Base-by-base conservation (phyloP, 2,329 filamentous ascomycete genomes). In the Neospermospora avenae region DNA sequence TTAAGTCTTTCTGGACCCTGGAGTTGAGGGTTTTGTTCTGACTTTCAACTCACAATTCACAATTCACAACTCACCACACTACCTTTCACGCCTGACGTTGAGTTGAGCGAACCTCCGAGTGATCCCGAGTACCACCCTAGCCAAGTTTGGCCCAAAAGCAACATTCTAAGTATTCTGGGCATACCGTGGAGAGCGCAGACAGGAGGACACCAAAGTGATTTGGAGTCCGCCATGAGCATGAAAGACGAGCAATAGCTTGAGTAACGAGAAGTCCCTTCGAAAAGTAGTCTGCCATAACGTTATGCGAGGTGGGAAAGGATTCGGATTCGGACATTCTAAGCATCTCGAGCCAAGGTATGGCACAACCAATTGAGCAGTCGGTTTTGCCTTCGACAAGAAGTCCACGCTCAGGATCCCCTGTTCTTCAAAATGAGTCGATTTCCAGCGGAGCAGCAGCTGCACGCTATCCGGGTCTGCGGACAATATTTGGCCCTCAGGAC, bases 331-430 rank as follows among this genome's bases (percentile, higher is more conserved):
- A 31, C 28, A n/a, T 4, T 42, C 24, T 22, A 35, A 31, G 18
- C 35, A 49, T 46, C 41, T 46, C 57, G 49, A 55, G 24, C 25
- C 44, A 25, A 60, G 65, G 48, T 48, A 72, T 72, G 70, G 64
- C 63, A 60, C 63, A 65, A 53, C 66, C 51, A 59, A 62, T 59
- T 58, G 70, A 74, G 64, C 72, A 71, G 55, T 74, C 74, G 13
- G 61, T 73, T 44, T 75, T 74, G 42, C 74, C 76, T 22, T 72
- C 69, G 68, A 71, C 73, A 31, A 69, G 59, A 63, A 74, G 60
- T 62, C 68, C 72, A 52, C 65, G 63, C 28, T 65, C 67, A 34
- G 60, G 64, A 51, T 70, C 71, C 22, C 68, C 71, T 16, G 39
- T 60, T 24, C 57, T 66, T 22, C 62, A 66, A 44, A 65, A 59